Base-by-base conservation (phyloP, 2,329 filamentous ascomycete genomes). In the Boeremia exigua region DNA sequence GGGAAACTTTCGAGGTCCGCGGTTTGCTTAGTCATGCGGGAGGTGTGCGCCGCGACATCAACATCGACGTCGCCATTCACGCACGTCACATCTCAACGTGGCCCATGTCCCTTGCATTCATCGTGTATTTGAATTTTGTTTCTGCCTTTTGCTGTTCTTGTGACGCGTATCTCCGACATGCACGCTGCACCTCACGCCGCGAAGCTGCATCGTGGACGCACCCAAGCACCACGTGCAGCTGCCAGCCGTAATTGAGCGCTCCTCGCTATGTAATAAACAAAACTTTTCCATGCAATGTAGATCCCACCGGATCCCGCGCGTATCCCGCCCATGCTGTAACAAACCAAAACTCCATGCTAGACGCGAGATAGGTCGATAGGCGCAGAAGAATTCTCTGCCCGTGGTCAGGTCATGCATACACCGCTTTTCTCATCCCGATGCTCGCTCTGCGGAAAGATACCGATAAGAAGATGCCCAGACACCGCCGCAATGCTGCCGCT, bases 341-440 rank as follows among this genome's bases (percentile, higher is more conserved):
- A 61, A 60, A 62, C 66, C 59, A 46, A 68, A 73, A 74, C 71
- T 70, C 72, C 71, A 67, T 70, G 70, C 70, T 68, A 58, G 43
- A 61, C 46, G 36, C 52, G 28, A 45, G 37, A 61, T 46, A 37
- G 45, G 27, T 44, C 44, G 28, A 25, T 40, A 32, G 34, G 27
- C 27, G 29, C 50, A 45, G n/a, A 39, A 15, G 17, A 30, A 47
- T 15, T 33, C 43, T 14, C 39, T 25, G 28, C 42, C 38, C 38
- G 48, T 40, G 27, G 27, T 43, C 19, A 37, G 53, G 59, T 59
- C 56, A 61, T 60, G 46, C 54, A 50, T 56, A 58, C 59, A 59
- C 58, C 65, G 58, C 61, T 60, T 59, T 62, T 65, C 60, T 59
- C 58, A 15, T 32, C 42, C 43, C 39, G 34, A 49, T 53, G 58